Evolutionary conservation across 768 basidiomycete species (phyloP).

Genomic region (Mycena rebaudengoi): DNA sequence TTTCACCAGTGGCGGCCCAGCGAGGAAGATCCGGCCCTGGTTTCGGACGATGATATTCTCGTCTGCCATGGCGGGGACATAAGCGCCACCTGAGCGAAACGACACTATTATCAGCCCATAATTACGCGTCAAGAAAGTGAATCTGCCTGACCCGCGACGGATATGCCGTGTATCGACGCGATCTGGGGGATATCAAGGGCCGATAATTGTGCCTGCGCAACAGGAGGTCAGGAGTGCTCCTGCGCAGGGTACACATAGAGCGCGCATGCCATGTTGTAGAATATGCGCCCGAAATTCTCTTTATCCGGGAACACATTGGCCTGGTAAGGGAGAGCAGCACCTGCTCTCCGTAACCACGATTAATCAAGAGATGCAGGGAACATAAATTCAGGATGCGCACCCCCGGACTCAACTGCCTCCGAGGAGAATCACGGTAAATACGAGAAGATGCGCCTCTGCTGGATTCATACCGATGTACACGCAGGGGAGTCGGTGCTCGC

Average conservation of each 20-base stretch:
- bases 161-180: slow-evolving; percentile 93
- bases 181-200: slow-evolving; percentile 92
- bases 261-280: slow-evolving; percentile 90
- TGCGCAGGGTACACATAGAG: not conserved
- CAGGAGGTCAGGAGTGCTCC: slow-evolving; percentile 11
- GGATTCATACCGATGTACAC: slow-evolving; percentile 82
- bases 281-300: slow-evolving; percentile 95
- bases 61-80: slow-evolving; percentile 97
- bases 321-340: slow-evolving; percentile 91
- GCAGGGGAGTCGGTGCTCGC: slow-evolving; percentile 89
- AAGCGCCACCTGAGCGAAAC: slow-evolving; percentile 74
- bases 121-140: not conserved
- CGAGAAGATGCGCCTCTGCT: not conserved
- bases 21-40: slow-evolving; percentile 93
- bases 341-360: slow-evolving; percentile 82
- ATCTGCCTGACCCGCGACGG: slow-evolving; percentile 83
- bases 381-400: slow-evolving; percentile 6
- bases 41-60: slow-evolving; percentile 91
- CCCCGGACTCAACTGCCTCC: slow-evolving; percentile 86
- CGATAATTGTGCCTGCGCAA: slow-evolving; percentile 87
- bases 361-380: not conserved
- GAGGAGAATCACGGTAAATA: slow-evolving; percentile 16
- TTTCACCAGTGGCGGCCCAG: slow-evolving; percentile 93
- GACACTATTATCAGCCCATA: not conserved
- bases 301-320: slow-evolving; percentile 96